Evolutionary conservation across 768 basidiomycete genomes (phyloP).

Genomic region (Suillus clintonianus): DNA sequence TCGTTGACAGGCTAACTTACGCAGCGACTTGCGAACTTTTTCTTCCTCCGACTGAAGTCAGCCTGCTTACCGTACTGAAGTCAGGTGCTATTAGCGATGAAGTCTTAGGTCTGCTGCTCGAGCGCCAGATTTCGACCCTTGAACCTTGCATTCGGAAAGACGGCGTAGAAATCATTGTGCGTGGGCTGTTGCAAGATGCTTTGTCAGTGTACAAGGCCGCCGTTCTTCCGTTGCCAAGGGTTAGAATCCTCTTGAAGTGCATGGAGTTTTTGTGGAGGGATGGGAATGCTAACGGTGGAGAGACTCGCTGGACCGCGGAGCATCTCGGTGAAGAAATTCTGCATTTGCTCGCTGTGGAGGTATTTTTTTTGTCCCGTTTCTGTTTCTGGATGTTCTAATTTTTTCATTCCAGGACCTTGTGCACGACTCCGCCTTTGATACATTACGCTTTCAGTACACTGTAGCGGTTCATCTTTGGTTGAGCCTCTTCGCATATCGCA

Average conservation of each 20-base stretch:
- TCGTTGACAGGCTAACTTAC: slow-evolving; percentile 69
- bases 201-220: slow-evolving; percentile 48
- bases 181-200: slow-evolving; percentile 48
- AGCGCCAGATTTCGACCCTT: slow-evolving; percentile 59
- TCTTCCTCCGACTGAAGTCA: slow-evolving; percentile 46
- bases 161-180: slow-evolving; percentile 44
- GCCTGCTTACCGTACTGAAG: neutral
- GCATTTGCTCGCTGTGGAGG: slow-evolving; percentile 42
- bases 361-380: slow-evolving; percentile 18
- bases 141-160: slow-evolving; percentile 60
- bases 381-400: neutral
- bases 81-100: slow-evolving; percentile 5
- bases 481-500: slow-evolving; percentile 69
- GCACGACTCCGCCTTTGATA: slow-evolving; percentile 27
- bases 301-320: slow-evolving; percentile 32
- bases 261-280: slow-evolving; percentile 48
- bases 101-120: slow-evolving; percentile 57
- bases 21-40: slow-evolving; percentile 69
- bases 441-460: slow-evolving; percentile 47
- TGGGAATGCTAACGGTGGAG: slow-evolving; percentile 22
- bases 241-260: slow-evolving; percentile 54
- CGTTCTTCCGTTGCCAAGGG: slow-evolving; percentile 57
- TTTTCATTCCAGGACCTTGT: slow-evolving; percentile 26
- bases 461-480: slow-evolving; percentile 65
- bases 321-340: slow-evolving; percentile 45